Evolutionary conservation across 208 protist genomes (phyloP).

Genomic region (Acanthamoeba triangularis): DNA sequence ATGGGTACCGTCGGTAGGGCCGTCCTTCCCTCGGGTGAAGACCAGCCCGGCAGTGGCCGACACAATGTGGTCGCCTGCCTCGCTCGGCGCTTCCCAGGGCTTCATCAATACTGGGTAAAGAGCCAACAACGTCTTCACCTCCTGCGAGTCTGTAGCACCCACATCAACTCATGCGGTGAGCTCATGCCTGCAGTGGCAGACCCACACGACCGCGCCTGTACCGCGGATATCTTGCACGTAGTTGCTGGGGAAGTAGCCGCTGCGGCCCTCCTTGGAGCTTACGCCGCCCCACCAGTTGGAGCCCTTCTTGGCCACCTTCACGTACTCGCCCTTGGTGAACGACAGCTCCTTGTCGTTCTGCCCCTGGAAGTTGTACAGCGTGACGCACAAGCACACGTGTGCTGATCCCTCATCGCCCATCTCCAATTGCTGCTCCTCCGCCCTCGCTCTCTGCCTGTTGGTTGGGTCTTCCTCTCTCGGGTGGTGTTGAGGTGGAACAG

Average conservation of each 20-base stretch:
- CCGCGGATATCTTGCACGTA: background rate
- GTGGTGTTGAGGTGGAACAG: no score
- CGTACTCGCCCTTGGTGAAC: background rate
- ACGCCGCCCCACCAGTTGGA: background rate
- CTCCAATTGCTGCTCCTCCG: background rate
- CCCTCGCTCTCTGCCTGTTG: background rate
- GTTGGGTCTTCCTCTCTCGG: no score
- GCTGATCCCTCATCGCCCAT: background rate
- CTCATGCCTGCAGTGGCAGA: background rate
- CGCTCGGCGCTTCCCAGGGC: no score
- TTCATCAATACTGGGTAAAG: no score
- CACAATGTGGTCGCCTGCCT: no score
- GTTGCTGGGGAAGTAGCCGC: background rate
- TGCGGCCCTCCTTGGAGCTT: background rate
- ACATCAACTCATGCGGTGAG: no score
- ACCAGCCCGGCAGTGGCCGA: no score
- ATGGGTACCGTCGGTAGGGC: no score
- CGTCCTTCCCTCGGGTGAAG: no score
- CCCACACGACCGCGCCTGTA: background rate
- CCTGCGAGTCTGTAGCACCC: background rate
- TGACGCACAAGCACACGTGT: background rate
- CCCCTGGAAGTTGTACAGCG: background rate
- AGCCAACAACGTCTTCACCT: no score
- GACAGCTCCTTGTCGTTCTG: background rate
- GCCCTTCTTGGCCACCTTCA: background rate